Conservation (phyloP, 1,139 yeast genomes). For the Pichia sp. region DNA sequence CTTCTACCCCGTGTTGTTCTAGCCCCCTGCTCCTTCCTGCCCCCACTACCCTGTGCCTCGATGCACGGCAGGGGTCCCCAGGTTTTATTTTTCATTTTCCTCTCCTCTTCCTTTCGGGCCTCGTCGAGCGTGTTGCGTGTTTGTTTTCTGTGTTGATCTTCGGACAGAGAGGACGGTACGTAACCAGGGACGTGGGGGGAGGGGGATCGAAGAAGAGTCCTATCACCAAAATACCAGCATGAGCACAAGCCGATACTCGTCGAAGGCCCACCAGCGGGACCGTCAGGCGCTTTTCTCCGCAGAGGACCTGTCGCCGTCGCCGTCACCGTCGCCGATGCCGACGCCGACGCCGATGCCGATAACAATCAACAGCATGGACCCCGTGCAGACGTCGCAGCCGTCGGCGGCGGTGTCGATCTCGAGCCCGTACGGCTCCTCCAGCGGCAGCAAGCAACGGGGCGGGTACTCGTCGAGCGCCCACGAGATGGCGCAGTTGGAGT, state of each 20-base stretch:
- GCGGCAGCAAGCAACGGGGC: slow-evolving; percentile 25
- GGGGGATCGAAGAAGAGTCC: background rate
- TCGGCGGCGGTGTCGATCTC: background rate
- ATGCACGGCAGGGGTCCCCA: too few species aligned
- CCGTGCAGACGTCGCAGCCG: background rate
- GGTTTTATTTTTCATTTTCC: too few species aligned
- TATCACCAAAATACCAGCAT: slow-evolving; percentile 12
- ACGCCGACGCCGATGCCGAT: background rate
- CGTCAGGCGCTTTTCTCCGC: slow-evolving; percentile 29
- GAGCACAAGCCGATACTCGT: slow-evolving; percentile 32
- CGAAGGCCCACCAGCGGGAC: slow-evolving; percentile 32
- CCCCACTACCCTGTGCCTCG: too few species aligned
- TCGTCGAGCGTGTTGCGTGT: too few species aligned
- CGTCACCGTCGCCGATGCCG: slow-evolving; percentile 9
- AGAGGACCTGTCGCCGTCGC: slow-evolving; percentile 11
- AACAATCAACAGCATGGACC: background rate
- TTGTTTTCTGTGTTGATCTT: too few species aligned
- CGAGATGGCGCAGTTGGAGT: slow-evolving; percentile 65
- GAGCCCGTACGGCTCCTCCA: slow-evolving; percentile 23
- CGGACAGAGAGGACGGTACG: too few species aligned
- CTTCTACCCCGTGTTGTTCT: too few species aligned
- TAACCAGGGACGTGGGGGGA: background rate
- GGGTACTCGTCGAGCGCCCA: slow-evolving; percentile 40
- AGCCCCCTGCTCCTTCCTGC: too few species aligned
- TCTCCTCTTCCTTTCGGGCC: too few species aligned